Percentiles rank a stretch among this genome's conserved stretches.
phyloP scores from a whole-genome alignment of 331 rosid genomes.

The Rhamnella rubrinervis region DNA sequence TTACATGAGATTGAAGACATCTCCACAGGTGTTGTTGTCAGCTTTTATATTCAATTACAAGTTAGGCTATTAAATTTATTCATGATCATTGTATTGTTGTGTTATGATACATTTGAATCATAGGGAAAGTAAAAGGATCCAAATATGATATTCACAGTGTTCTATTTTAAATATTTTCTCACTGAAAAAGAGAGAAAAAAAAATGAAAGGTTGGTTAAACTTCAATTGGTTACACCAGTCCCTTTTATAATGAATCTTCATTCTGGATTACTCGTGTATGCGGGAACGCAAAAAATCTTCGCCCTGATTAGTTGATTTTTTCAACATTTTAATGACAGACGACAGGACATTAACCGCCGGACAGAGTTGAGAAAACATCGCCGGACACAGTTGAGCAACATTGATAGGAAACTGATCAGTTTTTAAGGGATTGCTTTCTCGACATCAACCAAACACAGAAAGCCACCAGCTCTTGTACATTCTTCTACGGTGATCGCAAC shows the following conservation, averaged over 20 bases:
- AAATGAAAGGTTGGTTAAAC: too few relatives aligned
- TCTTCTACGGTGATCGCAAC: constrained; percentile 49
- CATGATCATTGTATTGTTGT: too few relatives aligned
- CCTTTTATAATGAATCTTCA: not conserved
- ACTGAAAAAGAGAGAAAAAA: too few relatives aligned
- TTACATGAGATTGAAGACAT: too few relatives aligned
- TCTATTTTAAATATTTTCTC: too few relatives aligned
- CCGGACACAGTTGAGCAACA: constrained; percentile 43
- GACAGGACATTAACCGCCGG: constrained; percentile 42
- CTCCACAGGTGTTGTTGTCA: too few relatives aligned
- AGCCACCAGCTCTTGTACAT: constrained; percentile 59
- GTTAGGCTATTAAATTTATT: too few relatives aligned
- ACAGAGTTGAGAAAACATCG: constrained; percentile 23
- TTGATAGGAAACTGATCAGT: constrained; percentile 20
- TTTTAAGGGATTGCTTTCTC: constrained; percentile 22
- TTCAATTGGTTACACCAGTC: not conserved
- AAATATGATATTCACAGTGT: too few relatives aligned
- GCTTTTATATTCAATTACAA: too few relatives aligned
- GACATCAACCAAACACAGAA: constrained; percentile 29
- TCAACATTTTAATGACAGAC: constrained; percentile 34
- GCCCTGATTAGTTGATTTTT: constrained; percentile 19
- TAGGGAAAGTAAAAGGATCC: too few relatives aligned
- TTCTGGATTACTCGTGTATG: not conserved
- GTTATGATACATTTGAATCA: too few relatives aligned
- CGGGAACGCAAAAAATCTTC: not conserved